Conservation (phyloP, 164 flowering plant species). For the Liriodendron chinense region DNA sequence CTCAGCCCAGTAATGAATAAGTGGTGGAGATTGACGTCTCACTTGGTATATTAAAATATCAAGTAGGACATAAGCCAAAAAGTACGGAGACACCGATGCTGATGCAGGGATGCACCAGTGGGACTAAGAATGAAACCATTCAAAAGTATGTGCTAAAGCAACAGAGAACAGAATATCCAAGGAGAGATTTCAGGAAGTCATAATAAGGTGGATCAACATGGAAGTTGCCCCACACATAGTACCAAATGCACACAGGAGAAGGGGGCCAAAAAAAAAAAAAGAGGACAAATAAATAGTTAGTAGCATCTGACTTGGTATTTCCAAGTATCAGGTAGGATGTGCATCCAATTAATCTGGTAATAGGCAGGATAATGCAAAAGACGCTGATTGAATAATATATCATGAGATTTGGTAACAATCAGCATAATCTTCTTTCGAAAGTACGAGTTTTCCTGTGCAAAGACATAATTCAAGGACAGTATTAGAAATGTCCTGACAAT, state of each 20-base stretch:
- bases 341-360: not conserved
- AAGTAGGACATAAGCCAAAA: not conserved
- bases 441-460: too few species aligned
- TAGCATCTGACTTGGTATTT: not conserved
- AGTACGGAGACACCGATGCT: not conserved
- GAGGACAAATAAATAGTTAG: too few species aligned
- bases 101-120: not conserved
- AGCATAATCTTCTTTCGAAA: not conserved
- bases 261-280: too few species aligned
- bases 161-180: not conserved
- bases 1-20: not conserved
- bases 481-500: too few species aligned
- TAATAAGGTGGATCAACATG: not conserved
- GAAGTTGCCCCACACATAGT: not conserved
- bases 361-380: not conserved
- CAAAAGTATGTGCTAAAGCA: not conserved
- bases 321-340: not conserved
- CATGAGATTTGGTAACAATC: not conserved
- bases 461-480: too few species aligned
- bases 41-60: not conserved
- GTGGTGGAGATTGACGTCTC: not conserved
- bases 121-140: not conserved
- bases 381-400: not conserved
- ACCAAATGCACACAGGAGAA: not conserved
- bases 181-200: not conserved